Evolutionary conservation across 2,329 filamentous ascomycete genomes (phyloP).

Genomic region (Trichoderma sp.): DNA sequence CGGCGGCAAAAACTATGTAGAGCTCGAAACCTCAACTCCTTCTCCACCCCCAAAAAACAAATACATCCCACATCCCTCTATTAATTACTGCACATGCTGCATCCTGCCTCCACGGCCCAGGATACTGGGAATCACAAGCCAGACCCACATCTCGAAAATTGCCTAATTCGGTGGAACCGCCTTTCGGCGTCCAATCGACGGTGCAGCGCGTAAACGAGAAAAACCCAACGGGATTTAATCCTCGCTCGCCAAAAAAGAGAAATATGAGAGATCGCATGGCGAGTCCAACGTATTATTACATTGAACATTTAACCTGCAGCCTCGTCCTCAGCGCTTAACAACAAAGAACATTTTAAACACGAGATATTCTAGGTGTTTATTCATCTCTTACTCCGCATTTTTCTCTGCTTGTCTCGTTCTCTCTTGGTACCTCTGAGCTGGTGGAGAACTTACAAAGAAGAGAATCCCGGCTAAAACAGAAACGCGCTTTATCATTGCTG

Average conservation of each 20-base stretch:
- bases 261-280: neutral
- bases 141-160: constrained; percentile 17
- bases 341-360: neutral
- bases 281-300: neutral
- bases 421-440: neutral
- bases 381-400: neutral
- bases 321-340: neutral
- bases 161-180: constrained; percentile 18
- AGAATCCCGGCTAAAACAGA: neutral
- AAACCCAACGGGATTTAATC: neutral
- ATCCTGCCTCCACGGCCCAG: neutral
- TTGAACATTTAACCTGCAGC: neutral
- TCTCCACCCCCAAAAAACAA: neutral
- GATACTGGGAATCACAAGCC: constrained; percentile 4
- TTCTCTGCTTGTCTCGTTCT: neutral
- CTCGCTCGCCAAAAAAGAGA: neutral
- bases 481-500: neutral
- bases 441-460: neutral
- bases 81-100: neutral
- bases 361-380: neutral
- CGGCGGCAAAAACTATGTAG: neutral
- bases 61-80: neutral
- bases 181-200: constrained; percentile 9
- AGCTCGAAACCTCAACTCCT: neutral
- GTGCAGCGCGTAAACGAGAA: constrained; percentile 5